Conservation (phyloP, 139 green algal species). For the Picochlorum sp. region DNA sequence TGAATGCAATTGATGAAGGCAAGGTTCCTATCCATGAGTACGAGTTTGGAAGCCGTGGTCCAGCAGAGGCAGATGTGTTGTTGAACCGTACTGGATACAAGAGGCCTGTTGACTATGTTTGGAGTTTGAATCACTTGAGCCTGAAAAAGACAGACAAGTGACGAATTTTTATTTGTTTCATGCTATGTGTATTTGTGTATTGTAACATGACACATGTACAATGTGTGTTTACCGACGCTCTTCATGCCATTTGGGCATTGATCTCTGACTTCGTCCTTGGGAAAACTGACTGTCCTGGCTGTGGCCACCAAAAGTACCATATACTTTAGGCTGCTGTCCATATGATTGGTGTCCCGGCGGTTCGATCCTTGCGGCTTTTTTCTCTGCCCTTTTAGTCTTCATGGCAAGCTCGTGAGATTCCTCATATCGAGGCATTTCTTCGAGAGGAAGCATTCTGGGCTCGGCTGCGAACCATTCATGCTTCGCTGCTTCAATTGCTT, state of each 20-base stretch:
- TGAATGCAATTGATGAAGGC: constrained; percentile 70
- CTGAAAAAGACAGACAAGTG: not conserved
- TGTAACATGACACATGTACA: too few relatives aligned
- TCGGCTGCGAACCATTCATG: constrained; percentile 7
- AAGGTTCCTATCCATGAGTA: constrained; percentile 46
- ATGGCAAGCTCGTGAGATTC: constrained; percentile 9
- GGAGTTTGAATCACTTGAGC: constrained; percentile 17
- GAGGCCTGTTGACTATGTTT: constrained; percentile 43
- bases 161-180: not conserved
- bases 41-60: constrained; percentile 46
- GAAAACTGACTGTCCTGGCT: too few relatives aligned
- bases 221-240: not conserved
- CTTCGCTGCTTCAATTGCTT: constrained; percentile 38
- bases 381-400: constrained; percentile 6
- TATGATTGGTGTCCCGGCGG: not conserved
- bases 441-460: constrained; percentile 3
- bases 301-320: not conserved
- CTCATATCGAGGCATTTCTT: constrained; percentile 14
- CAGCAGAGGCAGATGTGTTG: constrained; percentile 48
- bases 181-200: too few relatives aligned
- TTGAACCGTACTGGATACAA: constrained; percentile 42
- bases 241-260: not conserved
- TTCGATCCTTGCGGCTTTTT: not conserved
- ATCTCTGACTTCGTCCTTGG: not conserved
- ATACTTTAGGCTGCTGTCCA: not conserved